Conservation (phyloP, 768 basidiomycete genomes). For the Lactifluus piperatus region DNA sequence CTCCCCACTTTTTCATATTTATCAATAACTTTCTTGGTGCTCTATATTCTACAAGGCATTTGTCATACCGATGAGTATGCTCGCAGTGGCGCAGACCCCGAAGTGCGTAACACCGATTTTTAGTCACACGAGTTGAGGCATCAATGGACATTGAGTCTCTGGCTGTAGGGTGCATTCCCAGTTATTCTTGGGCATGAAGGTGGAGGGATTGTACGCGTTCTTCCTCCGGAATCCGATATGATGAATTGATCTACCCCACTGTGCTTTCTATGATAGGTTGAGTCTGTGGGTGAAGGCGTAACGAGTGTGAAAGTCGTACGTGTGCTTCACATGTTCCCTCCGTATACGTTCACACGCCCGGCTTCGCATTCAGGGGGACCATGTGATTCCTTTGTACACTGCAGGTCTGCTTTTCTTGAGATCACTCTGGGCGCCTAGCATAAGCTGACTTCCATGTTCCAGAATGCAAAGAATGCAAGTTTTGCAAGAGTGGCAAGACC, state of each 20-base stretch:
- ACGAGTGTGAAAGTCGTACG: slow-evolving; percentile 55
- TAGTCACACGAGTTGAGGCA: too few species aligned
- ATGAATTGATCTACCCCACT: neutral
- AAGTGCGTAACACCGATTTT: slow-evolving; percentile 39
- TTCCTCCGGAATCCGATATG: neutral
- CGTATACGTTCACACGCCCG: neutral
- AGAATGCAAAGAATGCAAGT: slow-evolving; percentile 95
- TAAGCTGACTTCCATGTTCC: neutral
- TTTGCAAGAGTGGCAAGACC: slow-evolving; percentile 97
- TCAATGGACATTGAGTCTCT: slow-evolving; percentile 10
- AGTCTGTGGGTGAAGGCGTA: slow-evolving; percentile 97
- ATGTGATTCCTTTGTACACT: slow-evolving; percentile 95
- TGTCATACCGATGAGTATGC: slow-evolving; percentile 99
- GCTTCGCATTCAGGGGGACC: slow-evolving; percentile 56
- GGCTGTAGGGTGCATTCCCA: slow-evolving; percentile 64
- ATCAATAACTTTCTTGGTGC: neutral
- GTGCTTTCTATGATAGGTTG: slow-evolving; percentile 60
- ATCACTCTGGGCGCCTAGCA: neutral
- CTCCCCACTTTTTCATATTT: too few species aligned
- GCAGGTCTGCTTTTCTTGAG: slow-evolving; percentile 45
- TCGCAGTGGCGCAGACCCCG: slow-evolving; percentile 90
- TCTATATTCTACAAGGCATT: slow-evolving; percentile 45
- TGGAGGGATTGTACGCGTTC: slow-evolving; percentile 67
- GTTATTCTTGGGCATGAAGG: slow-evolving; percentile 95
- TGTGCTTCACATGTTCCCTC: slow-evolving; percentile 9